phyloP scores from a whole-genome alignment of 805 yeast species.

The Lachancea nothofagi region DNA sequence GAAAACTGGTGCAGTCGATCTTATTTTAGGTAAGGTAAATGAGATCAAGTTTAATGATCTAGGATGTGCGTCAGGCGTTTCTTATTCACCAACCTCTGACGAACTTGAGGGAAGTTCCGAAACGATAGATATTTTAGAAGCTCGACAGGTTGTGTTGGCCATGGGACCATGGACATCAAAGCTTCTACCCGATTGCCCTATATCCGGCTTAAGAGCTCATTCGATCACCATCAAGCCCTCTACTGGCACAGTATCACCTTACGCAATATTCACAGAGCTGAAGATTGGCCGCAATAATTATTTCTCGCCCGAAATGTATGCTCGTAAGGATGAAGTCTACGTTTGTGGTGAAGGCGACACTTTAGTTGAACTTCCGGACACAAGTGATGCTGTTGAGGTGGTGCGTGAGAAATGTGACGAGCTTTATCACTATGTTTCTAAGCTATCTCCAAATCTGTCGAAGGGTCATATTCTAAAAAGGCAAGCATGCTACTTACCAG shows the following conservation, averaged over 20 bases:
- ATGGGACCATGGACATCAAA: slow-evolving; percentile 98
- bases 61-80: slow-evolving; percentile 67
- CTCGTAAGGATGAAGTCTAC: slow-evolving; percentile 91
- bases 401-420: slow-evolving; percentile 84
- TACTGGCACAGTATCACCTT: slow-evolving; percentile 74
- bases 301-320: slow-evolving; percentile 91
- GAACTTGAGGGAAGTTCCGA: slow-evolving; percentile 32
- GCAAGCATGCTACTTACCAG: slow-evolving; percentile 96
- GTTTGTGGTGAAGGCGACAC: slow-evolving; percentile 98
- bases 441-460: slow-evolving; percentile 60
- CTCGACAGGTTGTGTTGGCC: slow-evolving; percentile 75
- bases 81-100: slow-evolving; percentile 41
- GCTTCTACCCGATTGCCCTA: slow-evolving; percentile 87
- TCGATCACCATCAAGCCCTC: slow-evolving; percentile 87
- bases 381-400: slow-evolving; percentile 89
- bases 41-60: slow-evolving; percentile 56
- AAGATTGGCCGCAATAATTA: slow-evolving; percentile 60
- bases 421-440: slow-evolving; percentile 73
- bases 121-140: slow-evolving; percentile 43
- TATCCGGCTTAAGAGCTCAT: slow-evolving; percentile 90
- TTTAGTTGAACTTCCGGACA: slow-evolving; percentile 83
- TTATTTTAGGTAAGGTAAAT: slow-evolving; percentile 78
- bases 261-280: slow-evolving; percentile 89
- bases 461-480: slow-evolving; percentile 71
- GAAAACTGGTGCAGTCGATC: slow-evolving; percentile 75